Conservation (phyloP, 768 basidiomycete species). For the Inosperma sp. region DNA sequence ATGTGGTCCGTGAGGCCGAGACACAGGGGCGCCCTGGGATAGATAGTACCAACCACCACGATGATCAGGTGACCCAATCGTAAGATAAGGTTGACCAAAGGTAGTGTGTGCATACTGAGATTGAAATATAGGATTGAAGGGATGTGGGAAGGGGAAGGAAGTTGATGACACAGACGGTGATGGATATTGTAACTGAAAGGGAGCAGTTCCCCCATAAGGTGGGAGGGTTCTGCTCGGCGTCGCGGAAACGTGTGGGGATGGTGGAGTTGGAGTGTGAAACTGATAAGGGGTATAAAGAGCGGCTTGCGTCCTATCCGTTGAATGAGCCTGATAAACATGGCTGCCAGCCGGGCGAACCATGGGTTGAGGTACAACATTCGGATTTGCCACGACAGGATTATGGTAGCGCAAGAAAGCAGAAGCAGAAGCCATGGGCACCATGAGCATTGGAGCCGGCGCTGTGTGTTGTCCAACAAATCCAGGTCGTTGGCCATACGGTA, state of each 20-base stretch:
- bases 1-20: constrained; percentile 26
- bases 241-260: constrained; percentile 23
- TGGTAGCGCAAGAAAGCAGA: constrained; percentile 37
- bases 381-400: too few relatives aligned
- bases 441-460: constrained; percentile 32
- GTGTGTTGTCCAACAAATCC: constrained; percentile 44
- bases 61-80: constrained; percentile 33
- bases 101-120: constrained; percentile 34
- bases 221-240: constrained; percentile 23
- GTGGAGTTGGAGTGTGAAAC: constrained; percentile 21
- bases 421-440: constrained; percentile 34
- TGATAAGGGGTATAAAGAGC: constrained; percentile 28
- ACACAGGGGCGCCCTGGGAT: constrained; percentile 25
- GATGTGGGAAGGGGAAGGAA: constrained; percentile 36
- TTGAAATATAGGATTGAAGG: constrained; percentile 31
- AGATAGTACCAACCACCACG: constrained; percentile 55
- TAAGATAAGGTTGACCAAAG: constrained; percentile 33
- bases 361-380: constrained; percentile 30
- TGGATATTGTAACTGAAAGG: constrained; percentile 35
- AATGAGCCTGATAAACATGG: constrained; percentile 19
- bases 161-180: constrained; percentile 27
- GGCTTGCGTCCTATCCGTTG: too few relatives aligned
- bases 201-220: constrained; percentile 23
- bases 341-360: constrained; percentile 23
- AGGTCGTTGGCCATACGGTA: constrained; percentile 31